These are phyloP conservation scores for Fusarium dimerum DNA, from an alignment of 2,329 filamentous ascomycete species.

Conservation along the genomic window DNA sequence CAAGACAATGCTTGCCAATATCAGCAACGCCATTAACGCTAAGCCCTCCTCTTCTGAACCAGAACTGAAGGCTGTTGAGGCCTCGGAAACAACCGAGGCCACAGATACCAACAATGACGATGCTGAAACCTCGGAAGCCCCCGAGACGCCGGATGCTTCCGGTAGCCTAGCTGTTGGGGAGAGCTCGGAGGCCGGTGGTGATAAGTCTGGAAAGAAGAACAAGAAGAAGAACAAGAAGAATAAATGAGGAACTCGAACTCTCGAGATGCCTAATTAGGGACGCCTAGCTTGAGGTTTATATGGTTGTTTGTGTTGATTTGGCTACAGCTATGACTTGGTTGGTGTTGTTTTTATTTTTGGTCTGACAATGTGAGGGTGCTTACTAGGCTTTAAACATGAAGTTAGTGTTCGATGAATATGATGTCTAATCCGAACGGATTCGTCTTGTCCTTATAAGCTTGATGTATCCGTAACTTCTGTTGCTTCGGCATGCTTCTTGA, in stretches of 20 bases:
- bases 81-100: slow-evolving; percentile 12
- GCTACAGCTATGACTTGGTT: too few species aligned
- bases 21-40: slow-evolving; percentile 28
- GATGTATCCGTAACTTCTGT: too few species aligned
- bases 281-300: too few species aligned
- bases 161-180: not conserved
- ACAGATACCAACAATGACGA: not conserved
- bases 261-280: too few species aligned
- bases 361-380: too few species aligned
- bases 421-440: too few species aligned
- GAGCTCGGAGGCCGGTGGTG: slow-evolving; percentile 3
- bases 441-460: too few species aligned
- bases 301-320: too few species aligned
- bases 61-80: slow-evolving; percentile 12
- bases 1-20: slow-evolving; percentile 47
- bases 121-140: slow-evolving; percentile 9
- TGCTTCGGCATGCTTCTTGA: too few species aligned
- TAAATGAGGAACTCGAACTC: slow-evolving; percentile 6
- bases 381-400: too few species aligned
- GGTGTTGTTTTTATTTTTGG: too few species aligned
- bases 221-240: slow-evolving; percentile 32
- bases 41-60: slow-evolving; percentile 1
- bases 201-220: slow-evolving; percentile 24
- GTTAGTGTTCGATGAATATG: too few species aligned
- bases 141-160: not conserved